phyloP scores from a whole-genome alignment of 805 yeast genomes.

The Candida ulmi region DNA sequence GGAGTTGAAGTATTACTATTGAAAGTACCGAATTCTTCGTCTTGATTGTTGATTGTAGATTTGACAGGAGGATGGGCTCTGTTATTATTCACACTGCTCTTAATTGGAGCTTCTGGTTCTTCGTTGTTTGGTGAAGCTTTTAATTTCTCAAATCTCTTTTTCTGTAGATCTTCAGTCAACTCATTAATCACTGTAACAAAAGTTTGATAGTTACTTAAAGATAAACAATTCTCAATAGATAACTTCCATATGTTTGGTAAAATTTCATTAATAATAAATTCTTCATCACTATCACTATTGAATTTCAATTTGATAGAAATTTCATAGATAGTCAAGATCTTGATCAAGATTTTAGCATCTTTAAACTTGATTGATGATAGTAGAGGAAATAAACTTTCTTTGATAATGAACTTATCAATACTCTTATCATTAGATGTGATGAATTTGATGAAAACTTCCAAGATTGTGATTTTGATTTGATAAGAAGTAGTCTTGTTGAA shows the following conservation, averaged over 20 bases:
- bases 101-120: neutral
- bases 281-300: slow-evolving; percentile 34
- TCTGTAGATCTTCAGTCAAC: slow-evolving; percentile 39
- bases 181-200: slow-evolving; percentile 34
- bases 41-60: neutral
- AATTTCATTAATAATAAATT: slow-evolving; percentile 45
- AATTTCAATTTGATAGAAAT: slow-evolving; percentile 1
- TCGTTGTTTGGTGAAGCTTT: slow-evolving; percentile 13
- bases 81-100: neutral
- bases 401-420: slow-evolving; percentile 64
- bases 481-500: slow-evolving; percentile 83
- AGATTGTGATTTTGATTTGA: slow-evolving; percentile 66
- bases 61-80: neutral
- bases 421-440: slow-evolving; percentile 44
- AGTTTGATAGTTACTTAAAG: slow-evolving; percentile 33
- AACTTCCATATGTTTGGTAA: slow-evolving; percentile 49
- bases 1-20: neutral
- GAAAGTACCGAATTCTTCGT: neutral
- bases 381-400: slow-evolving; percentile 78
- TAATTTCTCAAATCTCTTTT: slow-evolving; percentile 31
- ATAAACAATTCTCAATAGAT: slow-evolving; percentile 40
- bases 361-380: slow-evolving; percentile 71
- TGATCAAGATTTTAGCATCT: slow-evolving; percentile 56
- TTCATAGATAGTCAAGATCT: slow-evolving; percentile 28
- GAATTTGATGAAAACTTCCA: slow-evolving; percentile 53